Evolutionary conservation across 768 basidiomycete species (phyloP), one percentile per base, ranked within the genome.

Genomic region (Suillus paluster): DNA sequence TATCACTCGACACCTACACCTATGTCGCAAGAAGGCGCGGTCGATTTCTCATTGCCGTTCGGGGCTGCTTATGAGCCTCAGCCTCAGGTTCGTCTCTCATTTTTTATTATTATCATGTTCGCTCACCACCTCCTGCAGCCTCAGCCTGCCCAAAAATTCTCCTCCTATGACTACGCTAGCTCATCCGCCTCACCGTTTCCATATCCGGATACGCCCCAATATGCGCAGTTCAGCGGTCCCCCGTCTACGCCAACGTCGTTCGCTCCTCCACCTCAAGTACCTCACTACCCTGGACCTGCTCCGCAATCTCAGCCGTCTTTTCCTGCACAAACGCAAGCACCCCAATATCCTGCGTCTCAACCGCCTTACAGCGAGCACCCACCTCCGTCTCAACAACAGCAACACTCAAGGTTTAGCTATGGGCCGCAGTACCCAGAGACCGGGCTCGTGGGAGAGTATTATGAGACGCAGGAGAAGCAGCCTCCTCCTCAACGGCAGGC

Each of bases 21-120:
- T 23, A 54, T 54, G 23, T 42, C 63, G 12, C 65, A 68, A 25
- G 57, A 64, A 19, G 8, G 57, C 21, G 39, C 63, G 0, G 66
- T 63, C n/a, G 71, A 76, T 25, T 71, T 71, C 41, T 46, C 73
- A 30, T 52, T 70, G 9, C 63, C 71, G 4, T 75, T 70, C 54
- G 61, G 61, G 12, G 23, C 69, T 11, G 62, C 58, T 27, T 70
- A 70, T 1, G 71, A 71, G 17, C 30, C 21, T 36, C 64, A 64
- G 42, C 44, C 52, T 54, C 65, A 65, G 25, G 57, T 64, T 3
- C 15, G 46, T 49, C 34, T n/a, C 27, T 17, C 14, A 36, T 38
- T 33, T 7, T 36, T n/a, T 33, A n/a, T 50, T 48, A 19, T 23
- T n/a, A 19, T 21, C 33, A 11, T 10, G 15, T 34, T 5, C n/a